phyloP scores from a whole-genome alignment of 495 filamentous ascomycete genomes.

The Acidiella bohemica region DNA sequence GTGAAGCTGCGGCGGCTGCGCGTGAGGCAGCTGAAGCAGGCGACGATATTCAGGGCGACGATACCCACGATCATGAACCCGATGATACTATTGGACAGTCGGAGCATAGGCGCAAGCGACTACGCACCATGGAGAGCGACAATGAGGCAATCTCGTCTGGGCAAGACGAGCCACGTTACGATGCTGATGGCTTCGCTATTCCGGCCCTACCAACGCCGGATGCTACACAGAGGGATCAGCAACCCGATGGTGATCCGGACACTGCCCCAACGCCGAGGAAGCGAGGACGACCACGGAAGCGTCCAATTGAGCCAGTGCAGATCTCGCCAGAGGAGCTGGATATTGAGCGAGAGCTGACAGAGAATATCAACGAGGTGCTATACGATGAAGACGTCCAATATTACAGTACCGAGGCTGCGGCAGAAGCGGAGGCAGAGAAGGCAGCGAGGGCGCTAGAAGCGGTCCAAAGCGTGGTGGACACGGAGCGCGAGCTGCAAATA shows the following conservation, averaged over 20 bases:
- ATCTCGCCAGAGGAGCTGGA: slow-evolving; percentile 26
- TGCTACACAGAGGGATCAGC: not conserved
- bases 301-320: slow-evolving; percentile 9
- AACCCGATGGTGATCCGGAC: not conserved
- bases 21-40: slow-evolving; percentile 3
- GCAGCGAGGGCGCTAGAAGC: not conserved
- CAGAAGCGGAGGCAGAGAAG: not conserved
- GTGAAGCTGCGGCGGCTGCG: not conserved
- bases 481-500: not conserved
- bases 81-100: not conserved
- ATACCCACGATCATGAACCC: slow-evolving; percentile 3
- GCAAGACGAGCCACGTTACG: slow-evolving; percentile 31
- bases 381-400: slow-evolving; percentile 10
- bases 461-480: not conserved
- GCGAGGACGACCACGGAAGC: slow-evolving; percentile 5
- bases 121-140: slow-evolving; percentile 5
- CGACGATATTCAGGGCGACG: slow-evolving; percentile 5
- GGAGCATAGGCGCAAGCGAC: slow-evolving; percentile 7
- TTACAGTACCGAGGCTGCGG: slow-evolving; percentile 7
- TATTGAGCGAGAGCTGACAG: slow-evolving; percentile 24
- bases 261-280: slow-evolving; percentile 1
- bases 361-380: slow-evolving; percentile 21
- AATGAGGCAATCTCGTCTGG: slow-evolving; percentile 15
- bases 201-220: slow-evolving; percentile 25
- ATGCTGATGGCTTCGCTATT: slow-evolving; percentile 43